Percentiles rank a stretch among this genome's conserved stretches.
These are phyloP conservation scores for Neophaeococcomyces aloes DNA, from an alignment of 2,329 filamentous ascomycete genomes.

Conservation along the genomic window DNA sequence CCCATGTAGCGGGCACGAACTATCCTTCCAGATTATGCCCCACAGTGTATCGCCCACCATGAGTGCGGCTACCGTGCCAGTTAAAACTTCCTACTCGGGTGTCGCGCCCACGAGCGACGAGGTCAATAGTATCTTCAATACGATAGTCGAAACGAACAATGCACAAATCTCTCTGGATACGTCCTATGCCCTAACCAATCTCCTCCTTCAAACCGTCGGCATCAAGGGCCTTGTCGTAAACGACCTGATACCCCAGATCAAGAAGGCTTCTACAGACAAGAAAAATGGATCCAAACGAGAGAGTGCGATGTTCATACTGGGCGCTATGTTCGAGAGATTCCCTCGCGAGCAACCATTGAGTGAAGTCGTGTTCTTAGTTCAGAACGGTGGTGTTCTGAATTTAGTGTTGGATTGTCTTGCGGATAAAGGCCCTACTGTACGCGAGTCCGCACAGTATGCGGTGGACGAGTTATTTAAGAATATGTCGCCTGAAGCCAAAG, in stretches of 20 bases:
- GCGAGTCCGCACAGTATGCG: constrained; percentile 86
- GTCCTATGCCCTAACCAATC: constrained; percentile 53
- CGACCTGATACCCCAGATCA: constrained; percentile 52
- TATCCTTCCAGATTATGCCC: constrained; percentile 4
- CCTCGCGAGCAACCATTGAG: constrained; percentile 64
- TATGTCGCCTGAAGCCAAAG: constrained; percentile 70
- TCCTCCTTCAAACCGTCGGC: constrained; percentile 55
- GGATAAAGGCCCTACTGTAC: constrained; percentile 81
- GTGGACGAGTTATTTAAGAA: constrained; percentile 77
- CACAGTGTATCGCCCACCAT: constrained; percentile 6
- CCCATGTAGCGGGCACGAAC: neutral
- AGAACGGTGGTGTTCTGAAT: constrained; percentile 63
- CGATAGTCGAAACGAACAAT: constrained; percentile 58
- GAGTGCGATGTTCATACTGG: constrained; percentile 87
- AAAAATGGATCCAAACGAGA: constrained; percentile 79
- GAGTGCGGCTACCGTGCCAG: constrained; percentile 33
- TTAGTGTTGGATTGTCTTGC: constrained; percentile 73
- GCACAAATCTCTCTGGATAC: constrained; percentile 60
- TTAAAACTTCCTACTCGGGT: constrained; percentile 30
- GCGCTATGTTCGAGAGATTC: constrained; percentile 85
- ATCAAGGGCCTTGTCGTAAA: constrained; percentile 53
- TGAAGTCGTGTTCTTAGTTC: constrained; percentile 72
- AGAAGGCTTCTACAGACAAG: constrained; percentile 81
- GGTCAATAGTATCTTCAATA: constrained; percentile 53
- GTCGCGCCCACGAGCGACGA: constrained; percentile 55